phyloP scores from a whole-genome alignment of 2,329 filamentous ascomycete species.

The Trichoderma sp. region DNA sequence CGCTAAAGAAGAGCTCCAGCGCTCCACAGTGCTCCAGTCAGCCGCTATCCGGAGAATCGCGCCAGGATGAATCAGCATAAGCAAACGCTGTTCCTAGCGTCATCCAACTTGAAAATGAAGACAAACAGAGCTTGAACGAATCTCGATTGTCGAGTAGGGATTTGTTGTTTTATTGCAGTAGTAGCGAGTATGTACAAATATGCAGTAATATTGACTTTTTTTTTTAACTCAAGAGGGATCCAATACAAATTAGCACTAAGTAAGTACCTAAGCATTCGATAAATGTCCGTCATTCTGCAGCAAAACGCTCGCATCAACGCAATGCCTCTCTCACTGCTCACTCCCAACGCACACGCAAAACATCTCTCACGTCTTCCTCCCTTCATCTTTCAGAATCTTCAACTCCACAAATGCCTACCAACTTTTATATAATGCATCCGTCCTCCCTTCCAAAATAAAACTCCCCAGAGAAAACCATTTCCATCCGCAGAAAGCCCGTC shows the following conservation, averaged over 20 bases:
- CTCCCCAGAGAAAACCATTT: not conserved
- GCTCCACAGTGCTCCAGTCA: not conserved
- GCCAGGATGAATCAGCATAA: not conserved
- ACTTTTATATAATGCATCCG: slow-evolving; percentile 19
- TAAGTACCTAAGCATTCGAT: not conserved
- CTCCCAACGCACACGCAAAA: not conserved
- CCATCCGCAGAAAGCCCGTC: not conserved
- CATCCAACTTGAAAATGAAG: not conserved
- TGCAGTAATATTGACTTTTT: not conserved
- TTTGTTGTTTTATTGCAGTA: not conserved
- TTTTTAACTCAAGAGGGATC: not conserved
- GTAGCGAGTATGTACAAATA: not conserved
- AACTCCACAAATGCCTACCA: slow-evolving; percentile 12
- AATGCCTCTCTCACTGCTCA: not conserved
- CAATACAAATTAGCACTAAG: not conserved
- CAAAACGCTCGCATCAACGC: not conserved
- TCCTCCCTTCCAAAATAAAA: not conserved
- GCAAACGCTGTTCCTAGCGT: not conserved
- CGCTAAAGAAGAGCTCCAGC: not conserved
- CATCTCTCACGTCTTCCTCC: not conserved
- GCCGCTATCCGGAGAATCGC: not conserved
- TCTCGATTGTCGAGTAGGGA: not conserved
- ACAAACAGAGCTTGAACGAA: not conserved
- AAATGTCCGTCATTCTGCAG: not conserved
- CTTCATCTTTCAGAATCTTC: not conserved